Percentiles rank a stretch among this genome's conserved stretches.
phyloP scores from a whole-genome alignment of 768 basidiomycete species.

The Lactarius indigo region DNA sequence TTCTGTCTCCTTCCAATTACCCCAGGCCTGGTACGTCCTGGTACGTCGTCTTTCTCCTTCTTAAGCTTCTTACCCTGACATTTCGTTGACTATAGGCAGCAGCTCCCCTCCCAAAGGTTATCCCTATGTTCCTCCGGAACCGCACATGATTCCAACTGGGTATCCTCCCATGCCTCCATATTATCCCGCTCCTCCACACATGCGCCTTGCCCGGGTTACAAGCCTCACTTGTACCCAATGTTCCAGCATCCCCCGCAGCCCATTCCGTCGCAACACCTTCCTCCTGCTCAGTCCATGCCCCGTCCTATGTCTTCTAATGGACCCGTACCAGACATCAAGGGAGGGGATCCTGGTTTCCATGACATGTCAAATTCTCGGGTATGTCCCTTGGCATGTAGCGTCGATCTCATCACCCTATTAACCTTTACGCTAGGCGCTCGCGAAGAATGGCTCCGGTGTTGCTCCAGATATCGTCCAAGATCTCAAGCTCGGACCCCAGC shows the following conservation, averaged over 20 bases:
- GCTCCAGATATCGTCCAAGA: too few relatives aligned
- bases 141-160: constrained; percentile 41
- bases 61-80: constrained; percentile 27
- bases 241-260: constrained; percentile 49
- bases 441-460: too few relatives aligned
- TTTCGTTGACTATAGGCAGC: constrained; percentile 24
- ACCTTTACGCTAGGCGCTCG: too few relatives aligned
- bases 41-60: constrained; percentile 25
- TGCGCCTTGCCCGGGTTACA: constrained; percentile 43
- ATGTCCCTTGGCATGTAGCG: too few relatives aligned
- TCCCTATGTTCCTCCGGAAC: constrained; percentile 37
- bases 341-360: constrained; percentile 74
- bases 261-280: constrained; percentile 38
- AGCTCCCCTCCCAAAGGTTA: too few relatives aligned
- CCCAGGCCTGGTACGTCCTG: constrained; percentile 27
- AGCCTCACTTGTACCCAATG: constrained; percentile 56
- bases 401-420: too few relatives aligned
- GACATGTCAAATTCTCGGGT: constrained; percentile 75
- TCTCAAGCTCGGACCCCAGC: too few relatives aligned
- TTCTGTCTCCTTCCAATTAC: constrained; percentile 31
- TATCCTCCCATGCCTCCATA: constrained; percentile 46
- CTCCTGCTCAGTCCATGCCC: constrained; percentile 35
- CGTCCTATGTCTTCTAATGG: constrained; percentile 30
- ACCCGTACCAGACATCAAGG: constrained; percentile 47
- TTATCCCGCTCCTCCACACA: constrained; percentile 43